Conservation (phyloP, 768 basidiomycete genomes). For the Tephrocybe sp. region DNA sequence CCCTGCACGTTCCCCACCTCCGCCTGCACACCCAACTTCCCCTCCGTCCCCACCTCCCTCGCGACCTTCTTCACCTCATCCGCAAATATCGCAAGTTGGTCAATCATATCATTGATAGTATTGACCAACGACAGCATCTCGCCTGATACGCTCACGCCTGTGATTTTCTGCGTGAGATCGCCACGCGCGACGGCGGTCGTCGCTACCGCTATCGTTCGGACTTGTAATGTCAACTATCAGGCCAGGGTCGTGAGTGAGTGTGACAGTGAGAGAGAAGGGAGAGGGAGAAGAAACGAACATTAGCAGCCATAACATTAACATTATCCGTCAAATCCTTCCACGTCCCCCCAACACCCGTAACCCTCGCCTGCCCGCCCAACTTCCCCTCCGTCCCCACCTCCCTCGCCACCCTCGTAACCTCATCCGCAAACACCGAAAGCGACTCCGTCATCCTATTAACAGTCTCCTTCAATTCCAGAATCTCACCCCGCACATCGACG, state of each 20-base stretch:
- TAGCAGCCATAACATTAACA: conserved; percentile 94
- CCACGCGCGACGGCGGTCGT: conserved; percentile 94
- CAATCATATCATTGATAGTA: conserved; percentile 90
- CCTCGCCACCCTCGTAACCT: conserved; percentile 80
- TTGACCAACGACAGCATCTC: conserved; percentile 96
- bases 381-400: conserved; percentile 97
- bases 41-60: conserved; percentile 95
- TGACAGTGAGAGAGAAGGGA: background rate
- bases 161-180: conserved; percentile 91
- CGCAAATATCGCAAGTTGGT: conserved; percentile 55
- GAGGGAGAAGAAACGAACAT: conserved; percentile 47
- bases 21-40: conserved; percentile 97
- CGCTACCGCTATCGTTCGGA: conserved; percentile 88
- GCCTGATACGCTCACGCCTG: conserved; percentile 88
- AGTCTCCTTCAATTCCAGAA: conserved; percentile 84
- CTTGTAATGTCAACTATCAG: conserved; percentile 84
- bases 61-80: conserved; percentile 89
- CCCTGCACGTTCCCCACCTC: conserved; percentile 97
- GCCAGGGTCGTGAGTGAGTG: background rate
- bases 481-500: conserved; percentile 90
- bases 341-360: conserved; percentile 91
- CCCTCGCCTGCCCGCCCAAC: conserved; percentile 91
- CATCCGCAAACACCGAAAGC: conserved; percentile 81
- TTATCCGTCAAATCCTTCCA: conserved; percentile 98
- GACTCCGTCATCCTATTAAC: conserved; percentile 95